Evolutionary conservation across 1,139 yeast species (phyloP).

Genomic region (Yamadazyma epiphylla): DNA sequence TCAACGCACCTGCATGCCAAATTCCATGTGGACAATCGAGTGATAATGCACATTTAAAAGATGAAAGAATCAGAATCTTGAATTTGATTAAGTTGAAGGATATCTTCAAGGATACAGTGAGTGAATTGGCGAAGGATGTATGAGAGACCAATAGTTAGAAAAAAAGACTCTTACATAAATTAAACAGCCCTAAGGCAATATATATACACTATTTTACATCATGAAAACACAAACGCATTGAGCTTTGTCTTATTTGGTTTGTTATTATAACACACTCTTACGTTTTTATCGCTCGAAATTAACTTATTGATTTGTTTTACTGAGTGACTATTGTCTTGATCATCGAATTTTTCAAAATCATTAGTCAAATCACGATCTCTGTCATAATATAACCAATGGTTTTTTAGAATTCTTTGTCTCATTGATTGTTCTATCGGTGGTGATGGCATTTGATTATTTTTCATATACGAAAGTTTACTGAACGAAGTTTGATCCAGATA

Average conservation of each 20-base stretch:
- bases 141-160: no score
- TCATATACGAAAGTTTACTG: not conserved
- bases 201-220: slow-evolving; percentile 1
- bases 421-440: not conserved
- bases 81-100: slow-evolving; percentile 73
- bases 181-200: not conserved
- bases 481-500: slow-evolving; percentile 1
- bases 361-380: slow-evolving; percentile 26
- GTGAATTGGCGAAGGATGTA: no score
- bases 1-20: slow-evolving; percentile 88
- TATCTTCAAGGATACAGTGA: slow-evolving; percentile 56
- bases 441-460: not conserved
- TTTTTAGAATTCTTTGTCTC: slow-evolving; percentile 1
- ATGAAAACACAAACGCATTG: slow-evolving; percentile 27
- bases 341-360: slow-evolving; percentile 19
- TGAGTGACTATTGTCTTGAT: slow-evolving; percentile 17
- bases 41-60: slow-evolving; percentile 89
- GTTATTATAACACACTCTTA: slow-evolving; percentile 30
- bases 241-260: slow-evolving; percentile 18
- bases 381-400: slow-evolving; percentile 37
- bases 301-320: slow-evolving; percentile 24
- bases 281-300: slow-evolving; percentile 5
- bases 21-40: slow-evolving; percentile 95
- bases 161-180: not conserved
- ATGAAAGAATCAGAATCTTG: slow-evolving; percentile 76